Evolutionary conservation across 1,139 yeast species (phyloP).

Genomic region (Diutina mesorugosa): DNA sequence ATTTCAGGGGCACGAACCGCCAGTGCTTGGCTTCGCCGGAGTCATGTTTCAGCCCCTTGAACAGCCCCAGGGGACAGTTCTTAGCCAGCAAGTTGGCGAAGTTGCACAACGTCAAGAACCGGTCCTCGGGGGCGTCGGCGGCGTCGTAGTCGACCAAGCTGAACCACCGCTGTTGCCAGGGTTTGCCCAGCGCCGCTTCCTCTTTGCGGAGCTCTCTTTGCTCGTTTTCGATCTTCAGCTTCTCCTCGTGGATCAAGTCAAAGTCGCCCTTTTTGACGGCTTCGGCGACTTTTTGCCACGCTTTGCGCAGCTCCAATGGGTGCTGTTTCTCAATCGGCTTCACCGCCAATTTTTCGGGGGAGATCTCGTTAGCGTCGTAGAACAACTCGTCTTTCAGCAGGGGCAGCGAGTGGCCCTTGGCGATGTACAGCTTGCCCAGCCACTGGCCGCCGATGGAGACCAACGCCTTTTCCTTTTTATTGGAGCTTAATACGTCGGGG

Average conservation of each 20-base stretch:
- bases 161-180: constrained; percentile 79
- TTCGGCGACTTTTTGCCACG: constrained; percentile 83
- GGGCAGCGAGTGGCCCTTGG: constrained; percentile 29
- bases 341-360: constrained; percentile 48
- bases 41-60: constrained; percentile 38
- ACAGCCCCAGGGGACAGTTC: constrained; percentile 59
- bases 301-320: constrained; percentile 64
- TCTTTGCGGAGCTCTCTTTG: constrained; percentile 71
- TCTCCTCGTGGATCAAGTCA: constrained; percentile 60
- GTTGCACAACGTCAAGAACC: constrained; percentile 36
- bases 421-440: constrained; percentile 58
- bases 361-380: constrained; percentile 48
- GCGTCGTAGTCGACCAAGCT: constrained; percentile 34
- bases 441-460: constrained; percentile 84
- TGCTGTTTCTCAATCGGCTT: constrained; percentile 72
- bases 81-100: constrained; percentile 44
- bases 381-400: constrained; percentile 35
- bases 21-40: constrained; percentile 45
- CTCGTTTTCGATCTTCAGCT: constrained; percentile 63
- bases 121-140: constrained; percentile 10
- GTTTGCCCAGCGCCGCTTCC: constrained; percentile 38
- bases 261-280: constrained; percentile 68
- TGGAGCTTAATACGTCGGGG: constrained; percentile 36
- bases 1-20: constrained; percentile 46
- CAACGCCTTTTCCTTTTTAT: constrained; percentile 47